Percentiles rank a stretch among this genome's conserved stretches.
Evolutionary conservation across 495 filamentous ascomycete genomes (phyloP).

Genomic region (Aspergillus ellipticus): DNA sequence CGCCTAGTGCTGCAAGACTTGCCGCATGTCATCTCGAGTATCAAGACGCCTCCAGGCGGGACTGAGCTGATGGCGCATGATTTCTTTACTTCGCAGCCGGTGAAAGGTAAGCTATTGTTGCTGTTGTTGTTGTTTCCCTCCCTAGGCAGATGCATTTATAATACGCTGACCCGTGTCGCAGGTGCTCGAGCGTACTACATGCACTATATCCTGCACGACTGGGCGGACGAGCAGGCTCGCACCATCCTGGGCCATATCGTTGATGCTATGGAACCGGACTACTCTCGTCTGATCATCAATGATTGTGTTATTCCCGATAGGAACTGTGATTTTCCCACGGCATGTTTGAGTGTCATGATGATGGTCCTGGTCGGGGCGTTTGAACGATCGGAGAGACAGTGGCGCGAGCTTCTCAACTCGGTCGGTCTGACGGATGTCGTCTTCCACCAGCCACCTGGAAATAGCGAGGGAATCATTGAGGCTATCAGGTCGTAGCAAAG

Average conservation of each 20-base stretch:
- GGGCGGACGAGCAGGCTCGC: slow-evolving; percentile 34
- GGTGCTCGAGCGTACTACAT: slow-evolving; percentile 49
- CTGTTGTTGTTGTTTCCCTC: too few species aligned
- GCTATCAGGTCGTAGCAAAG: slow-evolving; percentile 5
- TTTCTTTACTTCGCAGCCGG: slow-evolving; percentile 28
- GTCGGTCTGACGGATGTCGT: slow-evolving; percentile 20
- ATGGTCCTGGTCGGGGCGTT: slow-evolving; percentile 23
- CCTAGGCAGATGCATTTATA: too few species aligned
- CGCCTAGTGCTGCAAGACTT: slow-evolving; percentile 23
- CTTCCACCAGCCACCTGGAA: slow-evolving; percentile 17
- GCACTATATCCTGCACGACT: slow-evolving; percentile 52
- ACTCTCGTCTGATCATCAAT: slow-evolving; percentile 40
- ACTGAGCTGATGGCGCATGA: slow-evolving; percentile 23
- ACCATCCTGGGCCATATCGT: slow-evolving; percentile 37
- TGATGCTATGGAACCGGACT: slow-evolving; percentile 37
- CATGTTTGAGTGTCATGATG: slow-evolving; percentile 34
- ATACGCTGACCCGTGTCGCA: slow-evolving; percentile 16
- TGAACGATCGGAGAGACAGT: slow-evolving; percentile 28
- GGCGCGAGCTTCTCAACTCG: slow-evolving; percentile 22
- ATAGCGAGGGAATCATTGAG: slow-evolving; percentile 17
- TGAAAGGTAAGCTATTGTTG: too few species aligned
- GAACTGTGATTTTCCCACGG: slow-evolving; percentile 7
- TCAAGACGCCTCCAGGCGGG: slow-evolving; percentile 16
- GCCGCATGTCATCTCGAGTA: slow-evolving; percentile 28
- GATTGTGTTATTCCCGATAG: slow-evolving; percentile 33